Conservation (phyloP, 306 rosid genomes). For the Acacia melanoxylon region DNA sequence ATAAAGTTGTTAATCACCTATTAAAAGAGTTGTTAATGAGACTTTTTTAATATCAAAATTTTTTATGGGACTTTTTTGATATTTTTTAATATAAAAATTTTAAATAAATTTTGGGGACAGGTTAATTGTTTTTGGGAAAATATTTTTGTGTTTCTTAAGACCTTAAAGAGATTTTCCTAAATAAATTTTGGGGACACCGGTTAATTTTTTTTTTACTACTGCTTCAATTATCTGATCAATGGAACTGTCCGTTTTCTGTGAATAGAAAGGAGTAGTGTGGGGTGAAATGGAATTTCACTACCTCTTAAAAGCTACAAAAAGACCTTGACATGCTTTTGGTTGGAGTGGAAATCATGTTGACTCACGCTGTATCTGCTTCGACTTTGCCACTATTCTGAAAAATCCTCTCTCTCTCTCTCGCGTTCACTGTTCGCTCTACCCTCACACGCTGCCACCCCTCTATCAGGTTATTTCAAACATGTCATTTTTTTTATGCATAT, state of each 20-base stretch:
- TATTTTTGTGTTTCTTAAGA: no score
- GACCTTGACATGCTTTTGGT: constrained; percentile 60
- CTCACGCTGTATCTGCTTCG: constrained; percentile 60
- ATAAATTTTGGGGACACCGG: no score
- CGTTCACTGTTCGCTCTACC: constrained; percentile 45
- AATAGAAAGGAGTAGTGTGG: constrained; percentile 30
- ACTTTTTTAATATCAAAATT: no score
- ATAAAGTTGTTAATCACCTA: no score
- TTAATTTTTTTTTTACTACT: no score
- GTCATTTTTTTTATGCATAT: constrained; percentile 27
- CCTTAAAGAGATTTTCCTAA: no score
- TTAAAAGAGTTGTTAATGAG: no score
- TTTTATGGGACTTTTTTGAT: no score
- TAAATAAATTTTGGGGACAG: no score
- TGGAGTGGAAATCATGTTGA: constrained; percentile 58
- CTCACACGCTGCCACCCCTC: constrained; percentile 35
- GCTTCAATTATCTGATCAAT: not conserved
- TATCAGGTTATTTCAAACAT: constrained; percentile 34
- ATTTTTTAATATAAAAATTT: no score
- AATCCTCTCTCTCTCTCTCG: not conserved
- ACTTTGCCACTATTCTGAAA: constrained; percentile 39
- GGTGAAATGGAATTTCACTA: constrained; percentile 36
- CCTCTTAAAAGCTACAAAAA: constrained; percentile 67
- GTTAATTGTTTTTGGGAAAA: no score
- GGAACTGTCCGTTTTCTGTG: constrained; percentile 27